Evolutionary conservation across 2,329 filamentous ascomycete genomes (phyloP), one percentile per base, ranked within the genome.

Genomic region (Ophiocordyceps unilateralis): DNA sequence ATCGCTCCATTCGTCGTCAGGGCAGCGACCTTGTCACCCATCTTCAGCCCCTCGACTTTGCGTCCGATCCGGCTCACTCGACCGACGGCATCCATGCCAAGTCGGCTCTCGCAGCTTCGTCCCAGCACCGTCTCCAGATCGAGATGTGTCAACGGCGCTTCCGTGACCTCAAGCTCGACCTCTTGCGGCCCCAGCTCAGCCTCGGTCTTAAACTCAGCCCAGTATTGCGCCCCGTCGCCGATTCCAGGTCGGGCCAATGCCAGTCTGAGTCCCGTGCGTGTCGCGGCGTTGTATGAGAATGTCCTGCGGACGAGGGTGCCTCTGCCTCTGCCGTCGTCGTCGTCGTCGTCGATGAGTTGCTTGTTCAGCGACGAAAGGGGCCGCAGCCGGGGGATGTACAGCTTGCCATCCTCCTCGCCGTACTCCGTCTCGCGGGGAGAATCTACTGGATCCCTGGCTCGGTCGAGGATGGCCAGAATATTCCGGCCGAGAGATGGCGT

Each of bases 331-430:
- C 12, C 7, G 17, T 17, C 3, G 17, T 40, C 40, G 14, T 42
- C 37, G 1, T 51, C 48, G 30, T 55, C 50, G 47, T 72, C 68
- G 2, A 74, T 62, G n/a, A 67, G 32, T 10, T 8, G 45, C 5
- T 51, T 50, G 46, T 73, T 74, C 23, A 74, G 49, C 1, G 47
- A 28, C 2, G 45, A 30, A 1, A 70, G 46, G 0, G 65, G 62
- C 38, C 56, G 50, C 2, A 74, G 55, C 4, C 70, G 63, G 6
- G 70, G 68, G 4, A 72, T 59, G 45, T 56, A 64, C 3, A 71
- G 43, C 22, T 51, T 51, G 3, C 60, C 59, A 2, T 52, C 46
- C 5, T 58, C 50, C 43, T 65, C 62, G 2, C 60, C 60, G 46
- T 64, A 73, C 45, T 74, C 70, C 1, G 58, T 55, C 39, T 70